Base-by-base conservation (phyloP, 768 basidiomycete species). In the Lentinula raphanica region DNA sequence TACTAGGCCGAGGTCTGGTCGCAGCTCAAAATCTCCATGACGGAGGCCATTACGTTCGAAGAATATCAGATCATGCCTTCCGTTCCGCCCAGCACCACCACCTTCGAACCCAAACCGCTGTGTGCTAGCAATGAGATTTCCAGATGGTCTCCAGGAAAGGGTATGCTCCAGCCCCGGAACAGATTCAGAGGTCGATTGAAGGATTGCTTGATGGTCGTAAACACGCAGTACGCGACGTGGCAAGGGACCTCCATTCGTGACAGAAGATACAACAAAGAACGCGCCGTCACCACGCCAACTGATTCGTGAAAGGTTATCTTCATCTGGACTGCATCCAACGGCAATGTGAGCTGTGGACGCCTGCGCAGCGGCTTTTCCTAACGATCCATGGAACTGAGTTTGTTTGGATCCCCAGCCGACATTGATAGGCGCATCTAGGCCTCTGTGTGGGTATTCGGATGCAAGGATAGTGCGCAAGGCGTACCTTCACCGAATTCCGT, bases 321-420 rank as follows among this genome's bases (percentile, higher is more conserved):
- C 94, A 60, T 86, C 83, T 2, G 86, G 85, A 62, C 84, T 86
- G 7, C 77, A 73, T 21, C 81, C 79, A 19, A 82, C 73, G 31
- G 64, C 66, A 3, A 71, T 66, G 35, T 72, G 64, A 15, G 72
- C 63, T 12, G 69, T 61, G 5, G 79, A 73, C 27, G 80, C 77
- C 61, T 84, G 81, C 0, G 92, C 91, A 23, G 90, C 89, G 1
- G 81, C 74, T 69, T 98, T 98, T 17, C 97, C 96, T 3, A 93
- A 76, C 0, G 94, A 96, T 9, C 97, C 97, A 64, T 98, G 94
- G 68, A 99, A 99, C 66, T 99, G 97, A 0, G 97, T 98, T 68
- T 90, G 81, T 67, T 95, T 96, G 1, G 91, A 90, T 39, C 97
- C 97, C 97, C 97, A 99, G 15, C 97, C 97, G 59, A 98, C 93